Conservation (phyloP, 148 eudicot genomes). For the Rheum nobile region DNA sequence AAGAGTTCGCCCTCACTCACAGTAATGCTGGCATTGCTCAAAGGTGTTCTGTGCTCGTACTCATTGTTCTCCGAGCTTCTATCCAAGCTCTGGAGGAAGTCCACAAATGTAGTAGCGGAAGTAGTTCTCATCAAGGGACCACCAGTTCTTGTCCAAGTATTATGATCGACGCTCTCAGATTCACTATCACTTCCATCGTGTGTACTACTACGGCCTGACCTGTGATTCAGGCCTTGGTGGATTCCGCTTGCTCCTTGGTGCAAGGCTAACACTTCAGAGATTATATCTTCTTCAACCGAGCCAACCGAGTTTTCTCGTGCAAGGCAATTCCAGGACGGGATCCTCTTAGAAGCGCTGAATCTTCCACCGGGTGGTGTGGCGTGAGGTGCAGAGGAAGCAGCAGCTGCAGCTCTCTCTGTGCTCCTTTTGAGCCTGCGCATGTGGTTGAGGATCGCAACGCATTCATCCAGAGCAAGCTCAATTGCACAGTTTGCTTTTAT, state of each 20-base stretch:
- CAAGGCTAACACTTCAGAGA: conserved; percentile 46
- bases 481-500: conserved; percentile 93
- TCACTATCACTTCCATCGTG: conserved; percentile 86
- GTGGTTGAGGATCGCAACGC: conserved; percentile 81
- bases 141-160: conserved; percentile 84
- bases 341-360: conserved; percentile 69
- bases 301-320: conserved; percentile 94
- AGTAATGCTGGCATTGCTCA: conserved; percentile 44
- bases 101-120: conserved; percentile 60
- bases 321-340: conserved; percentile 92
- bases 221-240: conserved; percentile 19
- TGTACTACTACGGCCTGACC: conserved; percentile 24
- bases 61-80: conserved; percentile 40
- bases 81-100: conserved; percentile 70
- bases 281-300: conserved; percentile 64
- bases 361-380: conserved; percentile 18
- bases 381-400: conserved; percentile 22
- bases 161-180: conserved; percentile 44
- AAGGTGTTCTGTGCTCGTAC: conserved; percentile 33
- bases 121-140: conserved; percentile 95
- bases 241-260: conserved; percentile 28
- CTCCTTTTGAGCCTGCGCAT: conserved; percentile 77
- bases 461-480: conserved; percentile 87
- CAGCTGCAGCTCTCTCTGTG: conserved; percentile 49
- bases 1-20: conserved; percentile 67